These are phyloP conservation scores for Elongisporangium senticosum DNA, from an alignment of 352 stramenopile species.

Conservation along the genomic window DNA sequence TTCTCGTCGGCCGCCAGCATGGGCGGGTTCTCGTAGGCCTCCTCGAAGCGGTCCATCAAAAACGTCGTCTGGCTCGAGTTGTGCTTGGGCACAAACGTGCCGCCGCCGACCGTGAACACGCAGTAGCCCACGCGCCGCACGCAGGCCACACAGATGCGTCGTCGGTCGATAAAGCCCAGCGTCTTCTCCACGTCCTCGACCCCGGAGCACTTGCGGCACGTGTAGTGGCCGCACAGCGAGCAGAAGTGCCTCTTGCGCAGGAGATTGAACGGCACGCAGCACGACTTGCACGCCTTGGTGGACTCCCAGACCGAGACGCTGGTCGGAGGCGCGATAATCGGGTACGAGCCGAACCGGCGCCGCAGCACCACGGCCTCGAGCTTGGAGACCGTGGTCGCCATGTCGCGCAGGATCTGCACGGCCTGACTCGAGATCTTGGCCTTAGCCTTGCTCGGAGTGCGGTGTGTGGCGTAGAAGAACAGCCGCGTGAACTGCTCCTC, in stretches of 20 bases:
- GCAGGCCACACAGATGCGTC: slow-evolving; percentile 46
- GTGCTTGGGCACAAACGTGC: slow-evolving; percentile 16
- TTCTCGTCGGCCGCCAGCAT: neutral
- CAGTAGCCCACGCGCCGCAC: slow-evolving; percentile 41
- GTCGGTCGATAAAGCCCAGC: slow-evolving; percentile 27
- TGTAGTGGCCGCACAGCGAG: slow-evolving; percentile 45
- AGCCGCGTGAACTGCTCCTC: slow-evolving; percentile 52
- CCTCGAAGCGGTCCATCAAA: neutral
- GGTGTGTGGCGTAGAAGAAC: slow-evolving; percentile 50
- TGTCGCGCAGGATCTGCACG: slow-evolving; percentile 39
- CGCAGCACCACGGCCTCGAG: slow-evolving; percentile 41
- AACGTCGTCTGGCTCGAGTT: neutral
- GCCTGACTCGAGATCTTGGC: slow-evolving; percentile 23
- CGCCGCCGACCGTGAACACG: slow-evolving; percentile 30
- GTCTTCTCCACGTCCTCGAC: slow-evolving; percentile 41
- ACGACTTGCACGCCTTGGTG: slow-evolving; percentile 23
- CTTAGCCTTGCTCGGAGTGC: slow-evolving; percentile 1
- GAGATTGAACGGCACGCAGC: slow-evolving; percentile 36
- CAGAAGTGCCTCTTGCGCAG: slow-evolving; percentile 49
- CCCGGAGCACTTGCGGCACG: slow-evolving; percentile 46
- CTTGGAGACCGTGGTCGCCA: slow-evolving; percentile 32
- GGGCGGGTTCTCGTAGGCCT: neutral
- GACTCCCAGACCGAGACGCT: neutral
- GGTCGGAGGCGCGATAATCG: slow-evolving; percentile 23
- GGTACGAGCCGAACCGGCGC: slow-evolving; percentile 46